Conservation (phyloP, 2,329 filamentous ascomycete species). For the Xylariales sp. region DNA sequence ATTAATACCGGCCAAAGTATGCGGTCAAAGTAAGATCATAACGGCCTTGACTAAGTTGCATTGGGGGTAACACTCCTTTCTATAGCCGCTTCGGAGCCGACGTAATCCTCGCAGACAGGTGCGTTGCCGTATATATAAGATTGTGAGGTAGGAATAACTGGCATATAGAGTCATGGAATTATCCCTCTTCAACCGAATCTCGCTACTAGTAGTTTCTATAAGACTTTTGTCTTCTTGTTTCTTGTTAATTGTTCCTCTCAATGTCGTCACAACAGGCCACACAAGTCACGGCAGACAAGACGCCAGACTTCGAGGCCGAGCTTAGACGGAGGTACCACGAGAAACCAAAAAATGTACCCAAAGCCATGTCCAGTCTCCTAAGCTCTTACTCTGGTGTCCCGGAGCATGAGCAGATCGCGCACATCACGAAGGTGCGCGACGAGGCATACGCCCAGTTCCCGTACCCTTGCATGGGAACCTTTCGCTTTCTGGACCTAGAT, state of each 20-base stretch:
- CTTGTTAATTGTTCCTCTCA: neutral
- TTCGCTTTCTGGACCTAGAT: constrained; percentile 56
- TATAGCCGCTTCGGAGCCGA: constrained; percentile 32
- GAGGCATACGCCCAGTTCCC: constrained; percentile 45
- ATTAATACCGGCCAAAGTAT: neutral
- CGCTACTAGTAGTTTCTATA: neutral
- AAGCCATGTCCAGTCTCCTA: constrained; percentile 39
- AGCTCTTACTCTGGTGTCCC: constrained; percentile 39
- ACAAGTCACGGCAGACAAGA: constrained; percentile 6
- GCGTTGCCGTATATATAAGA: neutral
- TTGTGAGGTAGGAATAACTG: neutral
- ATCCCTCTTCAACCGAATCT: no score
- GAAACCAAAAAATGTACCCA: constrained; percentile 37
- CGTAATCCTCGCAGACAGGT: neutral
- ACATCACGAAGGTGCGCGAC: constrained; percentile 43
- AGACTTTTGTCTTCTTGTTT: neutral
- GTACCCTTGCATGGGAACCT: constrained; percentile 58
- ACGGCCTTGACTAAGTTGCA: neutral
- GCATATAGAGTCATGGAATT: neutral
- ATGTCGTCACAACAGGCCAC: neutral
- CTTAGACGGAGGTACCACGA: constrained; percentile 27
- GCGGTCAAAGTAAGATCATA: no score
- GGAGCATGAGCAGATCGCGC: constrained; percentile 39
- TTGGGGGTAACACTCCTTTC: neutral
- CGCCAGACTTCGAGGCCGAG: neutral